A percentile compares a stretch with the other conserved stretches of the same genome.
phyloP scores from a whole-genome alignment of 208 protist species.

The Acanthamoeba royreba region DNA sequence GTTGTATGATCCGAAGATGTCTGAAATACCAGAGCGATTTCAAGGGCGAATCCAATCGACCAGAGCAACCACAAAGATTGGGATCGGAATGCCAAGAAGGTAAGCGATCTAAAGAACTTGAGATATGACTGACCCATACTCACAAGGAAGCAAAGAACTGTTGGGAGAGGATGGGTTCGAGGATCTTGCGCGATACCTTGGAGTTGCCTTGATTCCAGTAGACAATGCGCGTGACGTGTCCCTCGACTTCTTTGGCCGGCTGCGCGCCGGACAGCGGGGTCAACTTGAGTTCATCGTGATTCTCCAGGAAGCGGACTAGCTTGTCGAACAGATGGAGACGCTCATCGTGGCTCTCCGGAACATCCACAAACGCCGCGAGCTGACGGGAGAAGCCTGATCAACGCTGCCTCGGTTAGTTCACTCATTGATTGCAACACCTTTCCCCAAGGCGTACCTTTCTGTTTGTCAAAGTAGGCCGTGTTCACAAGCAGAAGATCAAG shows the following conservation, averaged over 20 bases:
- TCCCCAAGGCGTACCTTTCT: too few relatives aligned
- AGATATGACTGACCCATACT: too few relatives aligned
- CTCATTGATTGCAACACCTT: too few relatives aligned
- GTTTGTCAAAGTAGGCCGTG: neutral
- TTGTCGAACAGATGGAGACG: neutral
- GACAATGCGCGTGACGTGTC: neutral
- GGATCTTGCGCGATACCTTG: conserved; percentile 1
- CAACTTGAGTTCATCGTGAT: neutral
- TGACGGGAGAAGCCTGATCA: neutral
- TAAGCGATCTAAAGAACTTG: too few relatives aligned
- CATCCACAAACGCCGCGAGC: neutral
- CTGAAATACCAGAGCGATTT: too few relatives aligned
- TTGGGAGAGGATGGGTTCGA: neutral
- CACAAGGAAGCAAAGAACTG: neutral
- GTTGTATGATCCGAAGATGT: too few relatives aligned
- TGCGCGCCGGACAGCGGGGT: neutral
- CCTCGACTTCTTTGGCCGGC: neutral
- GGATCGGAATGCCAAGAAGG: too few relatives aligned
- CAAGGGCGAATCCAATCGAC: too few relatives aligned
- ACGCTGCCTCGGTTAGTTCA: neutral
- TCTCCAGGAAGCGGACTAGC: neutral
- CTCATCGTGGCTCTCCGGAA: neutral
- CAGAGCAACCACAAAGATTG: too few relatives aligned
- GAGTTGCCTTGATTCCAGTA: neutral
- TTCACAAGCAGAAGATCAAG: neutral